Evolutionary conservation across 2,329 filamentous ascomycete species (phyloP), one percentile per base, ranked within the genome.

Genomic region (Stagonosporopsis tanaceti): DNA sequence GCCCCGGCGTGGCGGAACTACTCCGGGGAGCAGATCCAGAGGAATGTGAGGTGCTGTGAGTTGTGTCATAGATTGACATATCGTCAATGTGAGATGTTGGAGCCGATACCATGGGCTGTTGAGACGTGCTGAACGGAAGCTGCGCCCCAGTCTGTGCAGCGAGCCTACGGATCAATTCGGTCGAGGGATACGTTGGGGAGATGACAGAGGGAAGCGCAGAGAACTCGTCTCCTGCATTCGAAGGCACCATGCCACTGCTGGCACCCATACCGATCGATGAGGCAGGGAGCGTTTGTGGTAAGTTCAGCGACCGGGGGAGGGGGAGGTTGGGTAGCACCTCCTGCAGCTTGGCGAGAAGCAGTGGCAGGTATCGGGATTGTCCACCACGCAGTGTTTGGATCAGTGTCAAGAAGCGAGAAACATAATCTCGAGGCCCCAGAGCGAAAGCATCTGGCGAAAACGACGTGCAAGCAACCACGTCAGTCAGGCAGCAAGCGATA

Each of bases 271-370:
- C 65, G 37, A 74, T 72, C 37, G 69, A 60, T 25, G 71, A 66
- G 25, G 65, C 47, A 47, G 72, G 61, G 39, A 69, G 52, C 34
- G 64, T 60, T 57, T 70, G 72, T 15, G 70, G 63, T 53, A 74
- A 51, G 58, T 73, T 71, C 53, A 76, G 54, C 30, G 72, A 72
- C 50, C 69, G 69, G 53, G 75, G 75, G 52, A 77, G 68, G 50
- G 73, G 71, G 15, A 76, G 69, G 59, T 72, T 76, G 47, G 89
- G 89, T 3, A 93, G 78, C 3, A 89, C 82, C 39, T 94, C 89
- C 59, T 88, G 84, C 37, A 94, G 84, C 78, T 94, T 95, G 72
- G 84, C 85, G 53, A 95, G 78, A 1, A 96, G 82, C 0, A 96
- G 82, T 2, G 91, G 91, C 14, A 94, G 80, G 71, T 92, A 95